Evolutionary conservation across 805 yeast species (phyloP), one percentile per base, ranked within the genome.

Genomic region (Lipomyces sp.): DNA sequence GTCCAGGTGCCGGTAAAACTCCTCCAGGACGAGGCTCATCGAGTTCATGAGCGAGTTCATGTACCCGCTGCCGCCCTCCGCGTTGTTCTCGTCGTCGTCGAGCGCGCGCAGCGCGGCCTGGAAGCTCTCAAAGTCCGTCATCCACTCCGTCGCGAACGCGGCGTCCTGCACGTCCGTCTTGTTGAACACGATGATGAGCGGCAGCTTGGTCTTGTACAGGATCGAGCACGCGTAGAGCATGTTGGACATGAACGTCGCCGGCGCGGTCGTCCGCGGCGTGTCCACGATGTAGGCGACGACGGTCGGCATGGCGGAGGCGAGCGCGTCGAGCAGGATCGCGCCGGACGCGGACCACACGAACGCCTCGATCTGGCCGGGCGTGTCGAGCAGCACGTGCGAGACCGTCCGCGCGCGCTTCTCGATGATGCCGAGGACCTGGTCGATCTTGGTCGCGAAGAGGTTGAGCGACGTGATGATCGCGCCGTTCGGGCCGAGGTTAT

Each of bases 311-410:
- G 95, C 81, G 0, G 95, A 84, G 1, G 98, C 98, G 71, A 93
- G 86, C 0, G 97, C 89, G 66, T 93, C 98, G 0, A 98, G 91
- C 52, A 93, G 85, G 56, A 93, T 93, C 21, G 96, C 79, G 11
- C 99, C 99, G 21, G 96, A 86, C 0, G 98, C 98, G 40, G 95
- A 47, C 61, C 99, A 93, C 38, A 93, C 89, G 67, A 93, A 93
- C 71, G 97, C 90, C 69, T 93, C 99, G 56, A 93, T 93, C 70
- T 93, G 99, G 11, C 99, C 99, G 0, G 99, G 99, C 1, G 99
- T 93, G 70, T 93, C 99, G 44, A 91, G 80, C 33, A 93, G 83
- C 58, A 90, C 86, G 66, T 73, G 73, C 2, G 70, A 64, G 16
- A 57, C 61, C 14, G 47, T 35, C 21, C 73, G 76, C 1, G 82